Percentiles rank a stretch among this genome's conserved stretches.
These are phyloP conservation scores for Torulaspora indica DNA, from an alignment of 805 yeast genomes.

Conservation along the genomic window DNA sequence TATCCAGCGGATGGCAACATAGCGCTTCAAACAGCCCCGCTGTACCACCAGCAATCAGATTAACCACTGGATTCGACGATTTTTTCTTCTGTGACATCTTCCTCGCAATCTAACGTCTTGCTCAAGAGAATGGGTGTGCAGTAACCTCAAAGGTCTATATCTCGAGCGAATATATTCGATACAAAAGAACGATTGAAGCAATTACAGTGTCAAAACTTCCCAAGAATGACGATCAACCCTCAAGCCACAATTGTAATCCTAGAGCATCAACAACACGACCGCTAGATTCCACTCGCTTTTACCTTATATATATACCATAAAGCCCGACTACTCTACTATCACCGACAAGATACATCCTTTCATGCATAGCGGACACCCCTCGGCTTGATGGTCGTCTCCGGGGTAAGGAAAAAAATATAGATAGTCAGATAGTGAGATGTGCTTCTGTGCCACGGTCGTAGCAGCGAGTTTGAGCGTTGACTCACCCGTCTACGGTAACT, in stretches of 20 bases:
- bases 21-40: slow-evolving; percentile 98
- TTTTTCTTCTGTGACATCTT: slow-evolving; percentile 32
- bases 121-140: not conserved
- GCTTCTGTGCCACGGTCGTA: too few relatives aligned
- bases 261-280: not conserved
- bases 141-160: too few relatives aligned
- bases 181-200: not conserved
- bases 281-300: not conserved
- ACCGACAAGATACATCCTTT: not conserved
- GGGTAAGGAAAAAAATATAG: not conserved
- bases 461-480: not conserved
- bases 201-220: not conserved
- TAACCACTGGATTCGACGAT: slow-evolving; percentile 48
- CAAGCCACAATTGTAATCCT: not conserved
- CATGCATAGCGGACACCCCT: not conserved
- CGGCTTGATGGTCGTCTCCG: slow-evolving; percentile 1
- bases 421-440: not conserved
- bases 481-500: not conserved
- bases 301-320: not conserved
- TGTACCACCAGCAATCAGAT: slow-evolving; percentile 87
- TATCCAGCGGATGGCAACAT: slow-evolving; percentile 96
- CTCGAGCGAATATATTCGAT: not conserved
- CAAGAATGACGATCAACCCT: not conserved
- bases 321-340: not conserved
- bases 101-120: not conserved